These are phyloP conservation scores for Colletotrichum theobromicola DNA, from an alignment of 2,329 filamentous ascomycete genomes.

Conservation along the genomic window DNA sequence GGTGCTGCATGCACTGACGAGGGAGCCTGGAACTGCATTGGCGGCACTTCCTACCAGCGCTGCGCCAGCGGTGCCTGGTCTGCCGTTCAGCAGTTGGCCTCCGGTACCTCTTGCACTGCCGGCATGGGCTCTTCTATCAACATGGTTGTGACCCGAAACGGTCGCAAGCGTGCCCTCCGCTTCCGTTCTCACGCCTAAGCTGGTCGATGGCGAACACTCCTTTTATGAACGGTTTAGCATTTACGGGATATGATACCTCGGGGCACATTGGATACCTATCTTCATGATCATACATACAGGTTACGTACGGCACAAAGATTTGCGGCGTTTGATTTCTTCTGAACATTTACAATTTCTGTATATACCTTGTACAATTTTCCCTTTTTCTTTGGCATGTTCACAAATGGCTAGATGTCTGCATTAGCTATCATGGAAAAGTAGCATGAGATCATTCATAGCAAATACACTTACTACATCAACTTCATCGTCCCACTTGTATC, in stretches of 20 bases:
- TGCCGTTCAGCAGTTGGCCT: conserved; percentile 41
- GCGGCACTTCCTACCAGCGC: conserved; percentile 56
- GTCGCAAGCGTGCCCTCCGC: conserved; percentile 31
- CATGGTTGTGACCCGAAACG: conserved; percentile 32
- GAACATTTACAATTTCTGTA: conserved; percentile 15
- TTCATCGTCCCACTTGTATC: not conserved
- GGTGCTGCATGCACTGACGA: conserved; percentile 53
- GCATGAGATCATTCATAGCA: not conserved
- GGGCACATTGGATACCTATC: not conserved
- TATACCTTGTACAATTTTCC: conserved; percentile 12
- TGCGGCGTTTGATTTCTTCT: conserved; percentile 1
- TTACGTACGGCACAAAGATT: not conserved
- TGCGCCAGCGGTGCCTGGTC: conserved; percentile 61
- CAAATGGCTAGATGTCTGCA: not conserved
- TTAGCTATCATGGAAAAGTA: not conserved
- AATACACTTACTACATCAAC: not conserved
- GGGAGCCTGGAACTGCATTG: conserved; percentile 60
- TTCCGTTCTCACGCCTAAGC: conserved; percentile 22
- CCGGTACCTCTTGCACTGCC: conserved; percentile 48
- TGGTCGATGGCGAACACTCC: conserved; percentile 11
- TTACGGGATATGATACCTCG: conserved; percentile 18
- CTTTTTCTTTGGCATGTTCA: not conserved
- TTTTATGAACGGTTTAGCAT: conserved; percentile 13
- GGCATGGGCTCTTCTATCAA: conserved; percentile 46
- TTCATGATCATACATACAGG: conserved; percentile 1